Base-by-base conservation (phyloP, 73 alveolate species). In the Paramecium sonneborni region DNA sequence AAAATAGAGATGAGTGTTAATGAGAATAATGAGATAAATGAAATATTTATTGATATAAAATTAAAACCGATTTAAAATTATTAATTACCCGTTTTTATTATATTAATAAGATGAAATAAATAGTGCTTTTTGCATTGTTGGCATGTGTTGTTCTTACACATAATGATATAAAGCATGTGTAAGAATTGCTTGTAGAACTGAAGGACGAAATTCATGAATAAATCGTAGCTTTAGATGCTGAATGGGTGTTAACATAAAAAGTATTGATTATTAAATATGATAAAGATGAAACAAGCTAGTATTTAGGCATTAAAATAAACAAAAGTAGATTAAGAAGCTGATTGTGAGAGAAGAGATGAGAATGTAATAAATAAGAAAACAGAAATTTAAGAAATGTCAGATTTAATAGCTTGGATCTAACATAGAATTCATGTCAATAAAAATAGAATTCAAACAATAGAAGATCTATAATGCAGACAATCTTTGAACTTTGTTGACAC, bases 391-490 rank as follows among this genome's bases (percentile, higher is more conserved):
- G 72, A 26, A 23, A 24, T 79, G 69, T 24, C 90, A 10, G 90
- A 79, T 79, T 79, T 79, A 12, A 79, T 79, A 9, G 74, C 72
- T 12, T 79, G 90, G 90, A 79, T 79, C 37, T 23, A 79, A 79
- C 69, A 79, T 44, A 79, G 90, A 79, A 79, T 79, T 41, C 34
- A 20, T 7, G 90, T 79, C 39, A 79, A 79, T 79, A 79, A 79
- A 21, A 39, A 79, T 79, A 79, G 90, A 79, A 44, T 79, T 43
- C 30, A 32, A 79, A 24, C 41, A n/a, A 23, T 79, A 11, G 90
- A 79, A 79, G 90, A 39, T 30, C 30, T 79, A 79, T 44, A 79
- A 79, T 79, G 90, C 72, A 79, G 72, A 79, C 52, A 79, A 79
- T 43, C 69, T 18, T 34, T 79, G 14, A 79, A 79, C 72, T 79